Base-by-base conservation (phyloP, 371 early-diverging fungal genomes). In the Paraphysoderma sedebokerense region DNA sequence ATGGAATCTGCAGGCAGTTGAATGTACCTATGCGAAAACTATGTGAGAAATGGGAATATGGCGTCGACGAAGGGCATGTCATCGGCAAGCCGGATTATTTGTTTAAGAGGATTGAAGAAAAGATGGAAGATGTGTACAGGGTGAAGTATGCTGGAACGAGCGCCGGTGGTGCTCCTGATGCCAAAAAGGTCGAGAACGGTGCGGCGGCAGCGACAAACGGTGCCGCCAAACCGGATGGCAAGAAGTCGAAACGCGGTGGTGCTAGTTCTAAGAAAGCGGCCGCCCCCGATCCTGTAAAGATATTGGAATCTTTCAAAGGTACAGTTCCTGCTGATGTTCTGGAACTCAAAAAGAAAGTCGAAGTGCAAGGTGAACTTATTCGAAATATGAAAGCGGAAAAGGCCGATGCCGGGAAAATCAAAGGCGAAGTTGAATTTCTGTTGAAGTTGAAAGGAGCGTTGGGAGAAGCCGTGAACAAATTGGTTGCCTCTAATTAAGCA, bases 81-180 rank as follows among this genome's bases (percentile, higher is more conserved):
- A 67, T 96, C 46, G 85, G 86, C 51, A 77, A 79, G 53, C 77
- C 96, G 31, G 85, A 82, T 54, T 87, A 92, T 57, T 73, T 97
- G 50, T 97, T 97, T 65, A 77, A 71, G 38, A 63, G 65, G 41
- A 87, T 97, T 54, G 91, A 93, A 48, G 84, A 83, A 51, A 73
- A 76, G 63, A 66, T 69, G 67, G 82, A 79, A 49, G 70, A 74
- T 26, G 62, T 76, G 23, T 78, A 67, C 68, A 63, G 80, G 48
- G 47, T 46, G 30, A 76, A 76, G 63, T 87, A 81, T 60, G 82
- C 81, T 47, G 42, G 42, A 2, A 17, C 15, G 28, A n/a, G n/a
- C n/a, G 42, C 24, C 27, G 37, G 37, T 0, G 81, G 85, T 24
- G 58, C 61, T 11, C 36, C 41, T 19, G 59, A 44, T 30, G 47